Conservation (phyloP, 2,329 filamentous ascomycete species). For the Diaporthe destruens region DNA sequence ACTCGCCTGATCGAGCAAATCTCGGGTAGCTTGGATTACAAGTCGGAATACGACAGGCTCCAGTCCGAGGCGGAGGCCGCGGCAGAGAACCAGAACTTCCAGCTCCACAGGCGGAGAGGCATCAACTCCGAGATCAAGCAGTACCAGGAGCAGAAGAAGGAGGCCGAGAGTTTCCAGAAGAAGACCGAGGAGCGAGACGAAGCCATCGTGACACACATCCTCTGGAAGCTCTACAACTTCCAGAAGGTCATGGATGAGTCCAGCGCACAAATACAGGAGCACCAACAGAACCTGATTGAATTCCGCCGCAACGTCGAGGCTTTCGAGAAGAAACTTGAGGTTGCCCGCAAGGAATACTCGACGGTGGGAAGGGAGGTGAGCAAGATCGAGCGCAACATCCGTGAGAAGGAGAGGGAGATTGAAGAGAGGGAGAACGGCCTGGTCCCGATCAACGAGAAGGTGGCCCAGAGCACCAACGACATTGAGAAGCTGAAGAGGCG, state of each 20-base stretch:
- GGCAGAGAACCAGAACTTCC: slow-evolving; percentile 87
- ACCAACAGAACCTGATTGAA: slow-evolving; percentile 95
- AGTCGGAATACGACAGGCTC: slow-evolving; percentile 91
- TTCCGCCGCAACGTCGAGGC: slow-evolving; percentile 88
- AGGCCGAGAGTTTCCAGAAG: slow-evolving; percentile 91
- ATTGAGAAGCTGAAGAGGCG: slow-evolving; percentile 76
- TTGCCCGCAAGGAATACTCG: slow-evolving; percentile 85
- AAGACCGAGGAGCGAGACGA: slow-evolving; percentile 92
- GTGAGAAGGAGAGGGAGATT: slow-evolving; percentile 85
- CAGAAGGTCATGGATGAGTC: slow-evolving; percentile 94
- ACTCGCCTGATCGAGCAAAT: slow-evolving; percentile 97
- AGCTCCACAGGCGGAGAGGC: slow-evolving; percentile 87
- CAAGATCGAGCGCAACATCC: slow-evolving; percentile 88
- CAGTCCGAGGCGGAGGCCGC: slow-evolving; percentile 89
- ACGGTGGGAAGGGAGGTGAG: slow-evolving; percentile 80
- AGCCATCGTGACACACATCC: slow-evolving; percentile 90
- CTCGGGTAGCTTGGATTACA: slow-evolving; percentile 94
- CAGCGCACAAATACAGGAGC: slow-evolving; percentile 88
- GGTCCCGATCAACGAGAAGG: slow-evolving; percentile 92
- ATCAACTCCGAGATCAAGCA: slow-evolving; percentile 99
- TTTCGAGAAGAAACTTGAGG: slow-evolving; percentile 83
- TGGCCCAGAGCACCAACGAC: slow-evolving; percentile 80
- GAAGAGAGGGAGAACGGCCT: slow-evolving; percentile 88
- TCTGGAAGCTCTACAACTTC: slow-evolving; percentile 98
- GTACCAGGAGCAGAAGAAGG: slow-evolving; percentile 95